Percentiles rank a stretch among this genome's conserved stretches.
phyloP scores from a whole-genome alignment of 257 asterid genomes.

The Plantago elongata region DNA sequence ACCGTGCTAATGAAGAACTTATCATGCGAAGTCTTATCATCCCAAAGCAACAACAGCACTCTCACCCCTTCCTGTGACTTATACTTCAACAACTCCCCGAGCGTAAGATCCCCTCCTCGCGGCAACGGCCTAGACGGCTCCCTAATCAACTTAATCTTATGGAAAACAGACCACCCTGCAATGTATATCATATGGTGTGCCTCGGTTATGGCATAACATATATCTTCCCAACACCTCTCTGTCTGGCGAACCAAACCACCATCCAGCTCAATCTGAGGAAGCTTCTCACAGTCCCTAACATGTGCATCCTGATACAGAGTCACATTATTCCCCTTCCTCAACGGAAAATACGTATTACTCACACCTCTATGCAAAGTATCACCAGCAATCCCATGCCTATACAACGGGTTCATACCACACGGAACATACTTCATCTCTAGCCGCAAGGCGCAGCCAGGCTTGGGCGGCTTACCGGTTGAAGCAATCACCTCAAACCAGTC shows the following conservation, averaged over 20 bases:
- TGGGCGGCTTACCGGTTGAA: constrained; percentile 49
- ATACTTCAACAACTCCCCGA: constrained; percentile 85
- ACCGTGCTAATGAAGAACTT: constrained; percentile 65
- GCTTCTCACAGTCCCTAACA: constrained; percentile 25
- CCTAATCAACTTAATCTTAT: constrained; percentile 66
- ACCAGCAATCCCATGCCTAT: constrained; percentile 66
- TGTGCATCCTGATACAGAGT: constrained; percentile 93
- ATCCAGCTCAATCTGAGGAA: constrained; percentile 58
- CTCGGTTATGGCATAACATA: constrained; percentile 73
- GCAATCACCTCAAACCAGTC: constrained; percentile 45
- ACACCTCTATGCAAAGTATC: constrained; percentile 58
- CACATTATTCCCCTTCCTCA: constrained; percentile 65
- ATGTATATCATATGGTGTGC: constrained; percentile 90
- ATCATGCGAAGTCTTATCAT: constrained; percentile 85
- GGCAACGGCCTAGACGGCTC: constrained; percentile 74
- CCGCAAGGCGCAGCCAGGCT: constrained; percentile 44
- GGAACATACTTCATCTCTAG: constrained; percentile 53
- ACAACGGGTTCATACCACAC: constrained; percentile 45
- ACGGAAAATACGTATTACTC: constrained; percentile 58
- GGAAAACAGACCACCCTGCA: constrained; percentile 88
- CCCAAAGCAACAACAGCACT: constrained; percentile 86
- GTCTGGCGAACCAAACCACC: constrained; percentile 42
- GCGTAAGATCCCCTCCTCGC: constrained; percentile 76
- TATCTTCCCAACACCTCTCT: constrained; percentile 77
- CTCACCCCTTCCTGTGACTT: constrained; percentile 95